Evolutionary conservation across 2,329 filamentous ascomycete genomes (phyloP), one percentile per base, ranked within the genome.

Genomic region (Aspergillus thermomutatus): DNA sequence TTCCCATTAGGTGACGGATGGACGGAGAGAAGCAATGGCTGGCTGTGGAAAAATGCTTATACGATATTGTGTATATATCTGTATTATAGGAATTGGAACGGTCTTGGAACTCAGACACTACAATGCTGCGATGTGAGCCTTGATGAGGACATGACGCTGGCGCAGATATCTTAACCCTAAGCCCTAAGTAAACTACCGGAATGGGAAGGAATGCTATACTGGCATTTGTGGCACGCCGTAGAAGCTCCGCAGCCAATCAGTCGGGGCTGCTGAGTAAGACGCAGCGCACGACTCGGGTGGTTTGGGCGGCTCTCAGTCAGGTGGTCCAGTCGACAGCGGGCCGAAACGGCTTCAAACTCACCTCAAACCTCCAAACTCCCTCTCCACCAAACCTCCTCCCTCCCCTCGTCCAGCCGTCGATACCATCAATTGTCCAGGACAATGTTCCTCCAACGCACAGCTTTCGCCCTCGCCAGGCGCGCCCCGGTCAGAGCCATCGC

Each of bases 381-480:
- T 66, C 61, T 59, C 64, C 59, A 64, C 61, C 60, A 65, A 62
- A 60, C 65, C 59, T 67, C 66, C 58, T 61, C 64, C 60, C 62
- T 63, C 50, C 63, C 58, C 52, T 46, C 54, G 31, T 60, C 61
- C 63, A 64, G 57, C 55, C 63, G 60, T 62, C 62, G 64, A 59
- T 53, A 59, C 59, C 58, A 49, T 60, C 51, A 47, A 56, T 55
- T 43, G 57, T 64, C 60, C 59, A 63, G 68, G 69, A 72, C 68
- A 71, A 80, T 79, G 78, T 79, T 78, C 72, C 72, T 75, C 64
- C 75, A 75, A 71, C 77, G 76, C 67, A 74, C 75, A 66, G 76
- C 72, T 65, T 74, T 75, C 69, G 71, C 74, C 66, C 70, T 79
- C 61, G 77, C 75, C 54, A 73, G 75, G 72, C 77, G 76, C 67